phyloP scores from a whole-genome alignment of 305 asterid genomes.

The Withania somnifera region DNA sequence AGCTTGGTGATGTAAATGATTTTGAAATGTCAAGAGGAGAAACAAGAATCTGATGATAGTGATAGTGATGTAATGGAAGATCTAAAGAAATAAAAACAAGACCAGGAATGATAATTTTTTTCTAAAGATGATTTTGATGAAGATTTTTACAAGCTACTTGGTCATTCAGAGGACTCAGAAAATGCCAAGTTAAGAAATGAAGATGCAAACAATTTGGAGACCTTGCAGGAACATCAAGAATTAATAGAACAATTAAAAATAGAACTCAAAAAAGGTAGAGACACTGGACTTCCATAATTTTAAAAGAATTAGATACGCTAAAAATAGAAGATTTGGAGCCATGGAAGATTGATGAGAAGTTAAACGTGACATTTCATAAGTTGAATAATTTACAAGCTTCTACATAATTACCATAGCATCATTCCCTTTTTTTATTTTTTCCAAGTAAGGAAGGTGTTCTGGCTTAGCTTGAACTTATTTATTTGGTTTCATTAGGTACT shows the following conservation, averaged over 20 bases:
- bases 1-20: background rate
- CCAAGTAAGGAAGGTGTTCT: background rate
- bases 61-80: conserved; percentile 41
- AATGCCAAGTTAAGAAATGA: background rate
- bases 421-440: conserved; percentile 12
- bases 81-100: background rate
- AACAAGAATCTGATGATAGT: conserved; percentile 22
- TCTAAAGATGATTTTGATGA: conserved; percentile 33
- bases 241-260: conserved; percentile 75
- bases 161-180: background rate
- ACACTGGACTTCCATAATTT: conserved; percentile 85
- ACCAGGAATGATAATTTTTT: conserved; percentile 15
- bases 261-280: conserved; percentile 70
- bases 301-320: conserved; percentile 74
- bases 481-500: background rate
- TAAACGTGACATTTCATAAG: conserved; percentile 53
- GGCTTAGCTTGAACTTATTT: background rate
- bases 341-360: conserved; percentile 74
- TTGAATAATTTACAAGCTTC: background rate
- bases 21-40: conserved; percentile 1
- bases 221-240: conserved; percentile 95
- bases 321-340: conserved; percentile 67
- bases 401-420: background rate
- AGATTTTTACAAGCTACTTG: background rate
- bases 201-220: conserved; percentile 51